Conservation (phyloP, 2,329 filamentous ascomycete genomes). For the Aureobasidium mangrovei region DNA sequence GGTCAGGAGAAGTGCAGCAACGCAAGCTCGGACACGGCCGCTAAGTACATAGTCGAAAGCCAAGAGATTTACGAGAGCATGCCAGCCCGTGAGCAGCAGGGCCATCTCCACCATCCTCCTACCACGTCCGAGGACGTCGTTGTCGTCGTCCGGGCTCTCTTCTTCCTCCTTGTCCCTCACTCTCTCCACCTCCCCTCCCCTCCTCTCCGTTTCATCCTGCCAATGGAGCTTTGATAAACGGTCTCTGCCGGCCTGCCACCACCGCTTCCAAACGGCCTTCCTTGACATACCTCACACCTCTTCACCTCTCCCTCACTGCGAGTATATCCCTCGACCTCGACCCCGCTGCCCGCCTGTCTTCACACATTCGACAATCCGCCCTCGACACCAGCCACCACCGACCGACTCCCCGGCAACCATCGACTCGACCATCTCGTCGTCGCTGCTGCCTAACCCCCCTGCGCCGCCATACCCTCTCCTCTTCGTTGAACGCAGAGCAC, state of each 20-base stretch:
- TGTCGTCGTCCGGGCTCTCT: not conserved
- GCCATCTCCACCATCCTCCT: constrained; percentile 9
- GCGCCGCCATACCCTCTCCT: constrained; percentile 27
- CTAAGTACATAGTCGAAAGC: not conserved
- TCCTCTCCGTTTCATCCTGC: constrained; percentile 9
- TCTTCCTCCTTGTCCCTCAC: constrained; percentile 4
- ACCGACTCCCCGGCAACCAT: not conserved
- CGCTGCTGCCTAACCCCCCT: not conserved
- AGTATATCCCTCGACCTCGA: constrained; percentile 11
- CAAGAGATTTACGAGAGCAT: not conserved
- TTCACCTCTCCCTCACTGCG: not conserved
- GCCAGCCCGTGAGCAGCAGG: not conserved
- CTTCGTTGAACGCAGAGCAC: constrained; percentile 35
- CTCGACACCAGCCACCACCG: constrained; percentile 14
- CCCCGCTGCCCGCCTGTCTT: not conserved
- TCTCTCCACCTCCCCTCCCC: constrained; percentile 1
- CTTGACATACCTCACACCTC: not conserved
- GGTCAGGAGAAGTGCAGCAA: not conserved
- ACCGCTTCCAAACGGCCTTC: constrained; percentile 9
- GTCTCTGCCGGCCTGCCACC: not conserved
- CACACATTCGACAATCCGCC: not conserved
- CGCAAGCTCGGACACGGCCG: not conserved
- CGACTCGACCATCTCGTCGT: not conserved
- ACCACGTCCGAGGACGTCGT: constrained; percentile 9
- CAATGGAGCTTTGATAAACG: constrained; percentile 15